phyloP scores from a whole-genome alignment of 2,329 filamentous ascomycete genomes.

The Phyllosticta citriasiana region DNA sequence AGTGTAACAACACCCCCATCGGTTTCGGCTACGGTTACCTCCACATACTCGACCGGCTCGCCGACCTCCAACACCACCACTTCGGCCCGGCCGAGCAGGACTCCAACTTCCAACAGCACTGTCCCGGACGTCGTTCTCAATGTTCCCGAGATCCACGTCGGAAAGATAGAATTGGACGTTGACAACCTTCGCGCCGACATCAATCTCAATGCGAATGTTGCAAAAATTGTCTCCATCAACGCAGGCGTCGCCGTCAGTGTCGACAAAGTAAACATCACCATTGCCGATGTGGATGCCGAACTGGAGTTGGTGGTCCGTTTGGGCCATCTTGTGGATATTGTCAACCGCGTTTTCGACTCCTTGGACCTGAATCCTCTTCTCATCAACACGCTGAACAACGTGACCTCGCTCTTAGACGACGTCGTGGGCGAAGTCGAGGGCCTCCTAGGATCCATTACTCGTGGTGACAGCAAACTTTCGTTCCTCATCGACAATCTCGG shows the following conservation, averaged over 20 bases:
- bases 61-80: conserved; percentile 3
- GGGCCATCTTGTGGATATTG: conserved; percentile 50
- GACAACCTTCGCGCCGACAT: conserved; percentile 49
- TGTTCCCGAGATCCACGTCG: conserved; percentile 49
- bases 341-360: conserved; percentile 49
- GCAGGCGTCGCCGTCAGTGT: conserved; percentile 39
- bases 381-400: conserved; percentile 45
- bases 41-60: conserved; percentile 7
- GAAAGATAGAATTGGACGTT: conserved; percentile 50
- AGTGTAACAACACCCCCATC: background rate
- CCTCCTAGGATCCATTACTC: conserved; percentile 48
- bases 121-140: conserved; percentile 49
- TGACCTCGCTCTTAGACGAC: conserved; percentile 41
- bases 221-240: conserved; percentile 45
- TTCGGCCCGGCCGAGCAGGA: conserved; percentile 15
- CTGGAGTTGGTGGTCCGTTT: conserved; percentile 51
- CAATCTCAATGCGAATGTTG: conserved; percentile 51
- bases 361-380: conserved; percentile 53
- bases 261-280: conserved; percentile 50
- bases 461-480: conserved; percentile 44
- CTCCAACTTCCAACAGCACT: conserved; percentile 20
- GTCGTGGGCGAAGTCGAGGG: conserved; percentile 47
- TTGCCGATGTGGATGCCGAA: conserved; percentile 49
- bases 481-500: conserved; percentile 53
- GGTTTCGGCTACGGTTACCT: background rate